Percentiles rank a stretch among this genome's conserved stretches.
Evolutionary conservation across 495 filamentous ascomycete genomes (phyloP).

Genomic region (Cudoniella acicularis): DNA sequence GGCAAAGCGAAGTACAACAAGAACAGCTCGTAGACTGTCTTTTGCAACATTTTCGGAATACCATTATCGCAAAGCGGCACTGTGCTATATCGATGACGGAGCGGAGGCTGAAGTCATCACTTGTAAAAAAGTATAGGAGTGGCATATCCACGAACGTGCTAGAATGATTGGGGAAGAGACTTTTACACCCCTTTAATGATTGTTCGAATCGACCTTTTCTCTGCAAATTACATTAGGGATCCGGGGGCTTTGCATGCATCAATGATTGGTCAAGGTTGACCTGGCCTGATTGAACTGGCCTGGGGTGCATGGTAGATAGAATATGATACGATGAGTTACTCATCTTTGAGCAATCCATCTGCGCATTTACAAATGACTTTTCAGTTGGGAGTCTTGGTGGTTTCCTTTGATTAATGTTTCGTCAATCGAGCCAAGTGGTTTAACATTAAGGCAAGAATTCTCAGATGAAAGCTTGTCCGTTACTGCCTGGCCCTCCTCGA

Average conservation of each 20-base stretch:
- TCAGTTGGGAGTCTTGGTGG: no score
- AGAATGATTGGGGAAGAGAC: background rate
- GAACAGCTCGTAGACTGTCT: conserved; percentile 36
- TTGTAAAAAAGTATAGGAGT: conserved; percentile 7
- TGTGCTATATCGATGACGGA: background rate
- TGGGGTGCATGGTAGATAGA: background rate
- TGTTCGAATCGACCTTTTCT: conserved; percentile 13
- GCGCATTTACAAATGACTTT: no score
- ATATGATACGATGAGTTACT: conserved; percentile 5
- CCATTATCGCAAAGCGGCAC: background rate
- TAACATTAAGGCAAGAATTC: no score
- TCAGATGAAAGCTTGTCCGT: no score
- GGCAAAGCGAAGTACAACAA: conserved; percentile 82
- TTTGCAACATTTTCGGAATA: background rate
- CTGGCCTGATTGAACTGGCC: background rate
- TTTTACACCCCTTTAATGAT: conserved; percentile 22
- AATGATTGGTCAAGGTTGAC: background rate
- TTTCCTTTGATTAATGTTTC: no score
- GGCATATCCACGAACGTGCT: background rate
- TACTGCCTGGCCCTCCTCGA: no score
- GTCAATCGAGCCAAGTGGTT: no score
- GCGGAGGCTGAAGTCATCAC: background rate
- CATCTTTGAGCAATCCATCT: no score
- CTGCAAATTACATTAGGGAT: conserved; percentile 14
- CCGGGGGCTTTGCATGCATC: conserved; percentile 4